phyloP scores from a whole-genome alignment of 2,329 filamentous ascomycete genomes.

The Akanthomyces muscarius region DNA sequence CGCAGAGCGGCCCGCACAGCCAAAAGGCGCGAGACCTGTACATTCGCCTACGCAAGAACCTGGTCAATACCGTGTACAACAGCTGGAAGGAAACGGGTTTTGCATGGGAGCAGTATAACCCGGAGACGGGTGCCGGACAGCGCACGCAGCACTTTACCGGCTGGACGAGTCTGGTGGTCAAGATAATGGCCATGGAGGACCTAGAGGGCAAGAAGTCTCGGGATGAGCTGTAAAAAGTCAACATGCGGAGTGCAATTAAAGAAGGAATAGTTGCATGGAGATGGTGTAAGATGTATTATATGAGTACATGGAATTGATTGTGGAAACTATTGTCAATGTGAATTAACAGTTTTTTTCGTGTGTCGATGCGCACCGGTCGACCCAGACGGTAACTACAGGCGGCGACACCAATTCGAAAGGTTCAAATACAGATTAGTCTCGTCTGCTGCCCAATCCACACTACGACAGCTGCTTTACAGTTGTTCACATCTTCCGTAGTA shows the following conservation, averaged over 20 bases:
- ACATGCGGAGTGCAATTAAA: conserved; percentile 14
- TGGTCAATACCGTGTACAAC: conserved; percentile 83
- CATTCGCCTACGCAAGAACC: conserved; percentile 69
- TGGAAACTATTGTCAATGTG: no score
- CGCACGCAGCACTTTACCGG: conserved; percentile 96
- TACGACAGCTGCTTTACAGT: conserved; percentile 18
- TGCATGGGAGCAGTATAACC: conserved; percentile 98
- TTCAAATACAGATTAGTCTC: not conserved
- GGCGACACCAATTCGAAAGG: no score
- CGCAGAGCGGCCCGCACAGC: conserved; percentile 62
- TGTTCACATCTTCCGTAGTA: conserved; percentile 21
- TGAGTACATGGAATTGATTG: not conserved
- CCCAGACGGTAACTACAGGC: no score
- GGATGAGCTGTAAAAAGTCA: conserved; percentile 44
- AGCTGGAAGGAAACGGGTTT: conserved; percentile 91
- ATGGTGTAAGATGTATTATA: not conserved
- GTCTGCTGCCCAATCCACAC: not conserved
- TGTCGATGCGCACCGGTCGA: no score
- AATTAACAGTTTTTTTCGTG: no score
- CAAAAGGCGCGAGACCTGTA: conserved; percentile 70
- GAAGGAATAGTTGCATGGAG: not conserved
- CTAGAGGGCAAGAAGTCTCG: conserved; percentile 35
- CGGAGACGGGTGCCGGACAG: conserved; percentile 88
- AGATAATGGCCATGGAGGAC: conserved; percentile 94
- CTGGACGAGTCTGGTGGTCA: conserved; percentile 97